Base-by-base conservation (phyloP, 2,329 filamentous ascomycete species). In the Pseudopyrenochaeta lycopersici region DNA sequence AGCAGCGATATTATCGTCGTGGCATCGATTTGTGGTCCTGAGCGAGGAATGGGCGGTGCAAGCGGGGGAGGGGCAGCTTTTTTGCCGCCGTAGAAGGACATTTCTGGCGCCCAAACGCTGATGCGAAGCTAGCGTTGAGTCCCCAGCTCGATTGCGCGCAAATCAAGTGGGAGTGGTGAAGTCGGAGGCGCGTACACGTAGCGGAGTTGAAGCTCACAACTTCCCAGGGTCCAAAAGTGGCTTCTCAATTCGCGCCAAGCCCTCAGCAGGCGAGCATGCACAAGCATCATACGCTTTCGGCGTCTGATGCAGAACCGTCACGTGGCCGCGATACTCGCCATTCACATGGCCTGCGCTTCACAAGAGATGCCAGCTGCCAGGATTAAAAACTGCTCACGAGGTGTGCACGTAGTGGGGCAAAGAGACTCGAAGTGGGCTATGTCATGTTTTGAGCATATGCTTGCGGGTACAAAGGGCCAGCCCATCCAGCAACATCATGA, bases 1-100 rank as follows among this genome's bases (percentile, higher is more conserved):
- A 80, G 74, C 54, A 88, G 79, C 50, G 84, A 86, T 55, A 84
- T 73, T 36, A 84, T 62, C 5, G 85, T 88, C 5, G 82, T 81
- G 38, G 74, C 71, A 66, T 80, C 79, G 64, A 82, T 77, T 51
- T 68, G 49, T 12, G 71, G 71, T 11, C 66, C 63, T 67, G 55
- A 90, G 79, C 46, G 83, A 71, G 55, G 90, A 79, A 39, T 81
- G 77, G 46, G 80, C 43, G 82, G 77, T 7, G 86, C 77, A 23
- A 88, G 87, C 43, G 88, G 86, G 38, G 84, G 81, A 15, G 89
- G 84, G 47, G 60, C 52, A 40, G 59, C 54, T 42, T 62, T 55
- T 39, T 63, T 64, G 38, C 64, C 60, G 47, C 66, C 59, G 50
- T 56, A 68, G 53, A 65, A 68, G n/a, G 56, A 66, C 58, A 63